Base-by-base conservation (phyloP, 2,329 filamentous ascomycete genomes). In the Fusarium pseudocircinatum region DNA sequence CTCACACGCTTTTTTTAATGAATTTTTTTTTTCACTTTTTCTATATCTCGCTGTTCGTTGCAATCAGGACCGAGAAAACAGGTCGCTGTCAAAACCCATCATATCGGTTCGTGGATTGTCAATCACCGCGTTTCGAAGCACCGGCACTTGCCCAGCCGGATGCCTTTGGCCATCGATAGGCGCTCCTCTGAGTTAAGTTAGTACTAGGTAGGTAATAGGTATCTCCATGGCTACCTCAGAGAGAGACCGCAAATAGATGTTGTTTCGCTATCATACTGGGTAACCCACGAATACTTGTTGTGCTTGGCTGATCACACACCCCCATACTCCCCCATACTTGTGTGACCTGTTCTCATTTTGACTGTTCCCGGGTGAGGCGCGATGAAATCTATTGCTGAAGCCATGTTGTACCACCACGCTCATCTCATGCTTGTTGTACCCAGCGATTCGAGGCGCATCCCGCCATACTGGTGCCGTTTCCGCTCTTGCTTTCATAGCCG, bases 361-460 rank as follows among this genome's bases (percentile, higher is more conserved):
- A 43, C 70, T 68, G 63, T 70, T 77, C 56, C 76, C 76, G 75
- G 74, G 76, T 66, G 68, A 78, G 74, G 74, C 76, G 76, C 76
- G 68, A 58, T 61, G 60, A 73, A 68, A 68, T 70, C 54, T 61
- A 65, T 69, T 63, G 47, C 43, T 39, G 50, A 37, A 67, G 42
- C 32, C 42, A 67, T 67, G 64, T 52, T 42, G 54, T 62, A 62
- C 70, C 60, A 72, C 60, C 60, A 69, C 52, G 53, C 67, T 65
- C 61, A 36, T 28, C 53, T 53, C 59, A 59, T 39, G 28, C n/a
- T 44, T 39, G 50, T 44, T 34, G 52, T 44, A 46, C 43, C 62
- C 53, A 72, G 62, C 54, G 64, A 69, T 46, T 57, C 37, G 63
- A 67, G 70, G 67, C 49, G 40, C 37, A 52, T 60, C 56, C 66